Conservation (phyloP, 176 grass and related monocot genomes). For the Hyparrhenia diplandra region DNA sequence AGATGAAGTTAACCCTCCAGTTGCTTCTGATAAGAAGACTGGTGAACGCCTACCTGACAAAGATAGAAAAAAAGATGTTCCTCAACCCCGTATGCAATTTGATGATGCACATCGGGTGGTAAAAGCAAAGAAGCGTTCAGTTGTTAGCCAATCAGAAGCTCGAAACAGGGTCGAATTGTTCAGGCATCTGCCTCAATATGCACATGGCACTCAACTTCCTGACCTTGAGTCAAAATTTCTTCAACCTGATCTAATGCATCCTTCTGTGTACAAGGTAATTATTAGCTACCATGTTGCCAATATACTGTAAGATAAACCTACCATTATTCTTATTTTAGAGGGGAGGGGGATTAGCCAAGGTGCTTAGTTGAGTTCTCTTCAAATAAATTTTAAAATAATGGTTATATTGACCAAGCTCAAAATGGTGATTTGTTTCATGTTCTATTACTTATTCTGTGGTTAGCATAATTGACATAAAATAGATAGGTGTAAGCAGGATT, state of each 20-base stretch:
- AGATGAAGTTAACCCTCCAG: constrained; percentile 37
- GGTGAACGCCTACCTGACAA: constrained; percentile 34
- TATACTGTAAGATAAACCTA: neutral
- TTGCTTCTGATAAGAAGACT: constrained; percentile 52
- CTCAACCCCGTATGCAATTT: constrained; percentile 65
- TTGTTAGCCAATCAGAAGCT: constrained; percentile 60
- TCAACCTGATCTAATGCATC: constrained; percentile 65
- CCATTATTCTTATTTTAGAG: neutral
- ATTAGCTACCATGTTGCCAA: neutral
- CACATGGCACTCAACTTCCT: constrained; percentile 70
- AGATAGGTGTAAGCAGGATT: neutral
- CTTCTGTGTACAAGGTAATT: constrained; percentile 86
- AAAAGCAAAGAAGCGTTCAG: constrained; percentile 53
- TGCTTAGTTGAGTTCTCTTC: neutral
- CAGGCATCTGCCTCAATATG: constrained; percentile 69
- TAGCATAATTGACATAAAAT: neutral
- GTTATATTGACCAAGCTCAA: neutral
- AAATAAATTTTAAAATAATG: neutral
- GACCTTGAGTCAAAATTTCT: constrained; percentile 67
- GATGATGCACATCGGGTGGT: constrained; percentile 57
- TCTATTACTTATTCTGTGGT: neutral
- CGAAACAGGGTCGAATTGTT: constrained; percentile 69
- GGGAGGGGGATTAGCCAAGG: neutral
- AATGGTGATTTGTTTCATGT: neutral
- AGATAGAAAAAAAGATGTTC: constrained; percentile 53